These are phyloP conservation scores for Plantago lanceolata DNA, from an alignment of 305 asterid species.

Conservation along the genomic window DNA sequence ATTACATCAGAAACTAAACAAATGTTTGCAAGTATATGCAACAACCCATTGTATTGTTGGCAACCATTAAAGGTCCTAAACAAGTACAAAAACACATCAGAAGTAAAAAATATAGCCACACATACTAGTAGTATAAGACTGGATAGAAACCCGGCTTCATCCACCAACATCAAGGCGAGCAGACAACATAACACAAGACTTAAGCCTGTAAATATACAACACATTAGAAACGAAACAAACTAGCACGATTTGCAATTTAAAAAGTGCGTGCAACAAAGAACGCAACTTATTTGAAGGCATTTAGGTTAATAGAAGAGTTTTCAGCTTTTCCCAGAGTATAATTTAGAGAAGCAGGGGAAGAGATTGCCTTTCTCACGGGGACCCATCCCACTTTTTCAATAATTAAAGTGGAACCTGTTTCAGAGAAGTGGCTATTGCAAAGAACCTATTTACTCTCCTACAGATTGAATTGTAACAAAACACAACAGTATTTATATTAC, in stretches of 20 bases:
- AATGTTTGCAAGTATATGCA: slow-evolving; percentile 36
- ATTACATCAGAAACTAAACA: slow-evolving; percentile 36
- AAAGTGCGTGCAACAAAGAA: neutral
- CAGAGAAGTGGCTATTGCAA: neutral
- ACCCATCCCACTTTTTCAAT: neutral
- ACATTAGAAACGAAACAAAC: slow-evolving; percentile 8
- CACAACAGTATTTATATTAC: slow-evolving; percentile 8
- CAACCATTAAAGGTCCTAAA: slow-evolving; percentile 40
- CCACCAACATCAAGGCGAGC: slow-evolving; percentile 34
- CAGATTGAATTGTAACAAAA: neutral
- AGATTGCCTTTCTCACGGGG: neutral
- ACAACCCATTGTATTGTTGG: slow-evolving; percentile 32
- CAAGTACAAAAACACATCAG: slow-evolving; percentile 24
- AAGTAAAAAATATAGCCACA: slow-evolving; percentile 38
- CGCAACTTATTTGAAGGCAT: neutral
- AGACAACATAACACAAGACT: slow-evolving; percentile 26
- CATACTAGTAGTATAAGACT: slow-evolving; percentile 39
- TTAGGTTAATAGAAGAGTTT: neutral
- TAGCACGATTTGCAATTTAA: neutral
- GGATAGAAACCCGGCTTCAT: slow-evolving; percentile 34
- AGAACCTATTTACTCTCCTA: neutral
- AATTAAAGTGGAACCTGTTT: neutral
- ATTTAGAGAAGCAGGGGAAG: neutral
- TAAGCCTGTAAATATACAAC: slow-evolving; percentile 32
- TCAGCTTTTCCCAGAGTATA: neutral